phyloP scores from a whole-genome alignment of 1,284 basidiomycete genomes.

The Sanghuangporus weigelae region DNA sequence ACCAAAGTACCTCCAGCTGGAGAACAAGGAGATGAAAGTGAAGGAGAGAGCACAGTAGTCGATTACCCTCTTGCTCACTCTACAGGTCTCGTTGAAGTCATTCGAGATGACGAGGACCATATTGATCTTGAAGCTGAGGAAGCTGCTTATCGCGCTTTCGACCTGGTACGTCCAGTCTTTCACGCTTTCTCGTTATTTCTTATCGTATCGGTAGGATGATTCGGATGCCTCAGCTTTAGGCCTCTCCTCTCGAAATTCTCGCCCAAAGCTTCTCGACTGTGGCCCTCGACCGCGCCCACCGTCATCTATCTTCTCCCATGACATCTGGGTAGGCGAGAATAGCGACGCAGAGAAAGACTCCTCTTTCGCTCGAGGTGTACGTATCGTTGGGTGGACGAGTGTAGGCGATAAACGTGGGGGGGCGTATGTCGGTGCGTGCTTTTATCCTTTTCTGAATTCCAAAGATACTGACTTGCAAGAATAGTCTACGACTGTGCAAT shows the following conservation, averaged over 20 bases:
- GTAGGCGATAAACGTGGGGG: slow-evolving; percentile 58
- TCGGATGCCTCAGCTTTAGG: not conserved
- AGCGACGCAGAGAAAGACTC: slow-evolving; percentile 47
- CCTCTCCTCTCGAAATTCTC: slow-evolving; percentile 10
- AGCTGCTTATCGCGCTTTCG: slow-evolving; percentile 8
- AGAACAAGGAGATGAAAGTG: not conserved
- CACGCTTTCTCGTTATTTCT: not conserved
- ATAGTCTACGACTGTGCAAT: slow-evolving; percentile 16
- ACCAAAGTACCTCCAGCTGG: not conserved
- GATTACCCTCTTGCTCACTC: slow-evolving; percentile 2
- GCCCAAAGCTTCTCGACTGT: slow-evolving; percentile 7
- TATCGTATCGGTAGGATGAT: not conserved
- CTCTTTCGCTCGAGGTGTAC: slow-evolving; percentile 56
- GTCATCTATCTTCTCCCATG: slow-evolving; percentile 55
- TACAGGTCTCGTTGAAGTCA: slow-evolving; percentile 10
- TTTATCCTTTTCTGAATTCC: not conserved
- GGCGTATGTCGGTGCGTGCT: slow-evolving; percentile 51
- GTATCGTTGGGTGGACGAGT: slow-evolving; percentile 61
- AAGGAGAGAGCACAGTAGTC: not conserved
- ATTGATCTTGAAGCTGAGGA: slow-evolving; percentile 16
- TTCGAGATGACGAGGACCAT: slow-evolving; percentile 12
- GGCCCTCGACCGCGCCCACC: slow-evolving; percentile 32
- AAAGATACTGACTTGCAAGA: not conserved
- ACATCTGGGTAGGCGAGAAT: slow-evolving; percentile 57
- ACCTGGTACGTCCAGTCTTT: slow-evolving; percentile 1